Conservation (phyloP, 208 protist genomes). For the Crithidia expoeki region DNA sequence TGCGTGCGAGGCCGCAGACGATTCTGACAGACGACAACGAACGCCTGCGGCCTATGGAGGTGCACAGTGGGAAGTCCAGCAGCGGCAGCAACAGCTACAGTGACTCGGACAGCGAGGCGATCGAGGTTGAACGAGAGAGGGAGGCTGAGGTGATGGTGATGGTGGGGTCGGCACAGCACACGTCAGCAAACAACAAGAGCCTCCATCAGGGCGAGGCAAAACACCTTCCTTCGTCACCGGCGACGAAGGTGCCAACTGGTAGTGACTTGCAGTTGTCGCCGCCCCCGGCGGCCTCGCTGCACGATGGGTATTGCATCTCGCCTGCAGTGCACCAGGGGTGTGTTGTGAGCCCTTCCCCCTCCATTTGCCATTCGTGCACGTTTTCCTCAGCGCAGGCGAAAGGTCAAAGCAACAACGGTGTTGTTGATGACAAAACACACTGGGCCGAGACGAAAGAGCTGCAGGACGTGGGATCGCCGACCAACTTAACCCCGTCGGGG, state of each 20-base stretch:
- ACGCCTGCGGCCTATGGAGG: background rate
- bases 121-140: background rate
- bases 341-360: conserved; percentile 9
- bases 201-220: background rate
- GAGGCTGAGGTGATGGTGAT: background rate
- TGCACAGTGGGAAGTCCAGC: background rate
- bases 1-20: background rate
- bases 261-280: conserved; percentile 6
- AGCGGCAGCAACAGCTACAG: background rate
- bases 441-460: background rate
- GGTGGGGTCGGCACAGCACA: background rate
- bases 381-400: no score
- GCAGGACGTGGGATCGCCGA: background rate
- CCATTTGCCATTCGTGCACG: background rate
- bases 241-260: background rate
- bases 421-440: no score
- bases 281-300: background rate
- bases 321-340: conserved; percentile 6
- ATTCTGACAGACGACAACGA: background rate
- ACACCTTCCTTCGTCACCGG: background rate
- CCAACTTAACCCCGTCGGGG: background rate
- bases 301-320: background rate
- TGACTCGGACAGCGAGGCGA: background rate
- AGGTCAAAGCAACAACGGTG: no score
- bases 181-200: background rate